A percentile compares a stretch with the other conserved stretches of the same genome.
phyloP scores from a whole-genome alignment of 768 basidiomycete species.

The Naganishia kalamii region DNA sequence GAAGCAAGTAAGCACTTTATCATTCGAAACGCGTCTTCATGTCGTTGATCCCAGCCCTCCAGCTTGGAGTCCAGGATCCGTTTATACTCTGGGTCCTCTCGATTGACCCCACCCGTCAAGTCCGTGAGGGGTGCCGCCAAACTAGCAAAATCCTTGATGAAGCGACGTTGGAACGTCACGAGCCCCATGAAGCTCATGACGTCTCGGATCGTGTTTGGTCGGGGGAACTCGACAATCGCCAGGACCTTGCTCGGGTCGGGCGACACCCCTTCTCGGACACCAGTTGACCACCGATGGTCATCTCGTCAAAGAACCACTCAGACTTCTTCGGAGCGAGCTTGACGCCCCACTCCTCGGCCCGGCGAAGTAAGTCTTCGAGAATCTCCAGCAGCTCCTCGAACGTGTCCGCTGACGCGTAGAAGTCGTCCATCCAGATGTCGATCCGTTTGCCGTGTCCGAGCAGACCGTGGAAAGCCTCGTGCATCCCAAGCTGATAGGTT shows the following conservation, averaged over 20 bases:
- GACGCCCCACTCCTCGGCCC: slow-evolving; percentile 40
- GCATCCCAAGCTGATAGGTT: neutral
- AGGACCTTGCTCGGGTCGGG: slow-evolving; percentile 48
- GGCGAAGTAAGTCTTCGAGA: slow-evolving; percentile 37
- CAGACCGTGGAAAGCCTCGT: too few species aligned
- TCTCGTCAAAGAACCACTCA: slow-evolving; percentile 47
- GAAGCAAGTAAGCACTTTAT: slow-evolving; percentile 45
- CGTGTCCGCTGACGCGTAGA: slow-evolving; percentile 41
- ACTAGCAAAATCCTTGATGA: slow-evolving; percentile 47
- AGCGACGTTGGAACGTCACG: slow-evolving; percentile 45
- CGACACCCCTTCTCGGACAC: slow-evolving; percentile 46
- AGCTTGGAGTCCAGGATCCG: slow-evolving; percentile 27
- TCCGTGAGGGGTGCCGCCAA: slow-evolving; percentile 45
- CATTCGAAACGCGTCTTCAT: slow-evolving; percentile 31
- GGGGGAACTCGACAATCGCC: slow-evolving; percentile 46
- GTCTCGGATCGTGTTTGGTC: slow-evolving; percentile 39
- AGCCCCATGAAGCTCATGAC: slow-evolving; percentile 47
- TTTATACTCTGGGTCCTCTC: slow-evolving; percentile 38
- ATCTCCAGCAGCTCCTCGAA: slow-evolving; percentile 42
- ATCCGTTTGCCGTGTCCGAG: slow-evolving; percentile 20
- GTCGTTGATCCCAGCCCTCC: slow-evolving; percentile 33
- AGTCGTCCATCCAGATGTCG: slow-evolving; percentile 50
- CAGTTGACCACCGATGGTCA: slow-evolving; percentile 46
- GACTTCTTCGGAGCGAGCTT: slow-evolving; percentile 49
- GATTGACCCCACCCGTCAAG: slow-evolving; percentile 31